Evolutionary conservation across 257 asterid genomes (phyloP).

Genomic region (Ligustrum vulgare): DNA sequence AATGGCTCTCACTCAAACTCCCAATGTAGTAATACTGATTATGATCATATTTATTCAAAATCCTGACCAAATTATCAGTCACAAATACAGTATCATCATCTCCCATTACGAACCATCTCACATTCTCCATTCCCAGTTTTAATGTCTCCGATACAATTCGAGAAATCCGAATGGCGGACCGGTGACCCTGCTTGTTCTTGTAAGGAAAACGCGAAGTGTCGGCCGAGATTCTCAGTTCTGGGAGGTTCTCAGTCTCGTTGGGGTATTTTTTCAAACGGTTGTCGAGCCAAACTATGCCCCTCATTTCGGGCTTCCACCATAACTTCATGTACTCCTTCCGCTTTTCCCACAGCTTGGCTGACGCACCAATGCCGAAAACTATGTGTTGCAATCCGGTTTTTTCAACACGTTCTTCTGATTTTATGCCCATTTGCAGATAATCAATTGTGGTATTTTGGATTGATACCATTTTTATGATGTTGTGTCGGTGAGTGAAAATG

Average conservation of each 20-base stretch:
- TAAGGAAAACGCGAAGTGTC: slow-evolving; percentile 49
- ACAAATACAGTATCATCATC: slow-evolving; percentile 68
- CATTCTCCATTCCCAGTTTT: slow-evolving; percentile 43
- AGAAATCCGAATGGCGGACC: slow-evolving; percentile 66
- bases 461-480: neutral
- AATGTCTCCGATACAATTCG: slow-evolving; percentile 61
- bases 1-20: slow-evolving; percentile 66
- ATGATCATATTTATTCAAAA: slow-evolving; percentile 59
- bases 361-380: slow-evolving; percentile 63
- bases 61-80: slow-evolving; percentile 56
- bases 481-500: slow-evolving; percentile 27
- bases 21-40: slow-evolving; percentile 64
- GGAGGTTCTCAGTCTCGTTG: slow-evolving; percentile 38
- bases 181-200: slow-evolving; percentile 54
- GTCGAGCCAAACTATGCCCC: slow-evolving; percentile 69
- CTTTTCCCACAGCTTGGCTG: slow-evolving; percentile 55
- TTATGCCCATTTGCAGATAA: neutral
- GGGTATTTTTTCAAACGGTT: slow-evolving; percentile 24
- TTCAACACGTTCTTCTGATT: neutral
- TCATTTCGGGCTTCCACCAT: slow-evolving; percentile 64
- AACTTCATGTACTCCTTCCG: slow-evolving; percentile 63
- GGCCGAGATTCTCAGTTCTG: slow-evolving; percentile 50
- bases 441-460: neutral
- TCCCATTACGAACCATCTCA: slow-evolving; percentile 79
- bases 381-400: slow-evolving; percentile 45